These are phyloP conservation scores for Lactuca saligna DNA, from an alignment of 129 eudicot species.

Conservation along the genomic window DNA sequence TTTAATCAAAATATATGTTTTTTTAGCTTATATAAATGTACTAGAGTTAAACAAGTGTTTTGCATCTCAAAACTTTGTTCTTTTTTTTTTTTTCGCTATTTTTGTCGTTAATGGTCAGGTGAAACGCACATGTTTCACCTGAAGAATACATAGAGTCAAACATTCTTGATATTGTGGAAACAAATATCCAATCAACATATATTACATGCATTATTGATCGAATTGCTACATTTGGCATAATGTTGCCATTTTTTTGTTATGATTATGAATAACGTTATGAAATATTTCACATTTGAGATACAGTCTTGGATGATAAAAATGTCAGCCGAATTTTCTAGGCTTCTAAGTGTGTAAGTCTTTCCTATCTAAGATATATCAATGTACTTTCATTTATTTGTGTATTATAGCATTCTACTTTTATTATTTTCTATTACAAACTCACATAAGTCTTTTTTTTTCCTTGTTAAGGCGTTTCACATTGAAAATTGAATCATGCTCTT, in stretches of 20 bases:
- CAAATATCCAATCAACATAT: constrained; percentile 84
- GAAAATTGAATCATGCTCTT: too few relatives aligned
- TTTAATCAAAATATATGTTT: too few relatives aligned
- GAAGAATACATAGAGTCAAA: constrained; percentile 97
- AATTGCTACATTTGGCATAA: constrained; percentile 93
- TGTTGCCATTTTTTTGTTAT: constrained; percentile 90
- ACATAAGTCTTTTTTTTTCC: too few relatives aligned
- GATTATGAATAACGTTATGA: constrained; percentile 80
- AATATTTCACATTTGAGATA: constrained; percentile 95
- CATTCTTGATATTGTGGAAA: constrained; percentile 82
- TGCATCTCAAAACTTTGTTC: too few relatives aligned
- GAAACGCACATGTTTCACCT: constrained; percentile 66
- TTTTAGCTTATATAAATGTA: too few relatives aligned
- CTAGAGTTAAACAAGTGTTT: too few relatives aligned
- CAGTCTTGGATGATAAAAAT: constrained; percentile 96
- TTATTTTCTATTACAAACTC: too few relatives aligned
- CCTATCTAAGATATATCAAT: not conserved
- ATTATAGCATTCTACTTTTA: too few relatives aligned
- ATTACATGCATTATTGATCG: constrained; percentile 96
- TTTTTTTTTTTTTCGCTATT: constrained; percentile 6
- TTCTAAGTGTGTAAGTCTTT: constrained; percentile 98
- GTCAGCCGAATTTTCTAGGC: constrained; percentile 97
- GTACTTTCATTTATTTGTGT: too few relatives aligned
- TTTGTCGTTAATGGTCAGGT: constrained; percentile 91
- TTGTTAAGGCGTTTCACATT: too few relatives aligned